Conservation (phyloP, 345 rosid species). For the Carallia brachiata region DNA sequence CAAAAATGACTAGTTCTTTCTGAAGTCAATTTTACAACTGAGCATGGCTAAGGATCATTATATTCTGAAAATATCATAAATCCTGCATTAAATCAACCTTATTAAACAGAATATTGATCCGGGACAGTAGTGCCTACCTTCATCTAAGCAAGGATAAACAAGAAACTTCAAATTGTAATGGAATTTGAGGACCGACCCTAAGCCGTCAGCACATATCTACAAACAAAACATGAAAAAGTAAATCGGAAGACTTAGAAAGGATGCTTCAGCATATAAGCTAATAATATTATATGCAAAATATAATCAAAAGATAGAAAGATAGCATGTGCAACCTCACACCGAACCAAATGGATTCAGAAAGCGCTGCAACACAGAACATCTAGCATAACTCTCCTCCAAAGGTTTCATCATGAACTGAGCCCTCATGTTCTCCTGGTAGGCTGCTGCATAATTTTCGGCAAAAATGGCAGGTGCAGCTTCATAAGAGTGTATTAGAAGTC, state of each 20-base stretch:
- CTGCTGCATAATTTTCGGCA: conserved; percentile 55
- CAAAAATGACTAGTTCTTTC: no score
- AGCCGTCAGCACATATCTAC: neutral
- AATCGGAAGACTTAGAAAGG: neutral
- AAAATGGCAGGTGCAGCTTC: conserved; percentile 14
- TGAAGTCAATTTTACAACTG: no score
- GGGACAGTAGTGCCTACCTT: neutral
- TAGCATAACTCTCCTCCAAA: conserved; percentile 53
- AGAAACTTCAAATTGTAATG: neutral
- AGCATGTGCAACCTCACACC: neutral
- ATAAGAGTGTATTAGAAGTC: conserved; percentile 5
- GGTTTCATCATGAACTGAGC: conserved; percentile 64
- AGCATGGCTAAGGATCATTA: no score
- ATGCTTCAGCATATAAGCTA: neutral
- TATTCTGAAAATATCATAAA: no score
- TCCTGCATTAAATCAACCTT: no score
- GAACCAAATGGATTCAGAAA: neutral
- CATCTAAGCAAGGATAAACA: neutral
- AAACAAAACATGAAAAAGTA: neutral
- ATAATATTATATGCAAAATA: neutral
- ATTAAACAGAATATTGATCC: neutral
- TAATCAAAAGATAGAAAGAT: neutral
- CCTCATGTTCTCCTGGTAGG: conserved; percentile 46
- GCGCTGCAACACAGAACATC: conserved; percentile 23
- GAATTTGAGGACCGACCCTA: neutral